These are phyloP conservation scores for Coemansia sp. DNA, from an alignment of 192 early-diverging fungal species.

Conservation along the genomic window DNA sequence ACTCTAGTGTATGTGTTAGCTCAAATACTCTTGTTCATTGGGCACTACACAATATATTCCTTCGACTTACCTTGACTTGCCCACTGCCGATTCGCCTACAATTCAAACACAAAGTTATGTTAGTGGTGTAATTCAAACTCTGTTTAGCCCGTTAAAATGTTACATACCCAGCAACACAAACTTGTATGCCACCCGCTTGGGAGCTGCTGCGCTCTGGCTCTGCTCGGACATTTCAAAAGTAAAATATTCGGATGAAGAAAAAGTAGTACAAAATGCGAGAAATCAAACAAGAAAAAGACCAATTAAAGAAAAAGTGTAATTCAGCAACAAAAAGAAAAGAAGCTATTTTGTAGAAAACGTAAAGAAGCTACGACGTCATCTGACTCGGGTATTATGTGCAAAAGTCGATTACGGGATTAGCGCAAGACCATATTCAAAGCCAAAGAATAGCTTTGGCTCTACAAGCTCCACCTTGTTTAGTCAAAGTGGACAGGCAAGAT, in stretches of 20 bases:
- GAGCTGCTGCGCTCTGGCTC: constrained; percentile 4
- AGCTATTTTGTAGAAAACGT: not conserved
- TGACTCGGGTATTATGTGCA: not conserved
- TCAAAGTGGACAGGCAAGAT: too few species aligned
- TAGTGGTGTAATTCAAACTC: not conserved
- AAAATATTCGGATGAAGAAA: not conserved
- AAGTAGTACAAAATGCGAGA: constrained; percentile 1
- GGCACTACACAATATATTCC: not conserved
- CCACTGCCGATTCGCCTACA: constrained; percentile 87
- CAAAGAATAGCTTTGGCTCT: too few species aligned
- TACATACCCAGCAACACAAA: constrained; percentile 86
- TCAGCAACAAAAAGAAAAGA: constrained; percentile 1
- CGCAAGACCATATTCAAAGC: too few species aligned
- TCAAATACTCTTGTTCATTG: not conserved
- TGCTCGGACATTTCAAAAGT: constrained; percentile 4
- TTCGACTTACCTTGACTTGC: constrained; percentile 79
- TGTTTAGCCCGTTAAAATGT: not conserved
- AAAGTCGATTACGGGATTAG: too few species aligned
- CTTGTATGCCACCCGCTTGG: constrained; percentile 80
- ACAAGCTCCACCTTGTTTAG: too few species aligned
- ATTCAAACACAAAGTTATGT: not conserved
- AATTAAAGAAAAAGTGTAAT: constrained; percentile 1
- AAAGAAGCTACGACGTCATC: constrained; percentile 2
- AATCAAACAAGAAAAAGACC: constrained; percentile 12
- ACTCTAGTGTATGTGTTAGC: constrained; percentile 1